phyloP scores from a whole-genome alignment of 129 eudicot species.

The Pseudognaphalium luteoalbum region DNA sequence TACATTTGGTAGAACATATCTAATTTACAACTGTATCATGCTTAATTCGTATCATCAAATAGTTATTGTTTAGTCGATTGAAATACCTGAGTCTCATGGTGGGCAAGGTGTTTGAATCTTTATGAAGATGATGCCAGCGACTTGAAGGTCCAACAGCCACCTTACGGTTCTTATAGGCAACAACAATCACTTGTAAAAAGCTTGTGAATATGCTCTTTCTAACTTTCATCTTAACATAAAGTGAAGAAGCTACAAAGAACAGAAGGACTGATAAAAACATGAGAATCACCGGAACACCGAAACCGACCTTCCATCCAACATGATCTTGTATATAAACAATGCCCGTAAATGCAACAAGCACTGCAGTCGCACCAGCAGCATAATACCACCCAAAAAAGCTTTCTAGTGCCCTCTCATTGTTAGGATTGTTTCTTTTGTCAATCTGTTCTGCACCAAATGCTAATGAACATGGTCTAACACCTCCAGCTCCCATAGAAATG shows the following conservation, averaged over 20 bases:
- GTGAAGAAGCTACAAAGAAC: conserved; percentile 57
- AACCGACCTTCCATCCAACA: conserved; percentile 68
- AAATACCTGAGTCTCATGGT: conserved; percentile 27
- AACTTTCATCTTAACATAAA: conserved; percentile 46
- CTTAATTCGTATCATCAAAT: not conserved
- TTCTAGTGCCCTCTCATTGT: conserved; percentile 48
- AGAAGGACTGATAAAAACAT: conserved; percentile 53
- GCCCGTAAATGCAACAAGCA: conserved; percentile 57
- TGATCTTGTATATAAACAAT: conserved; percentile 75
- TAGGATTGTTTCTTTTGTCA: conserved; percentile 35
- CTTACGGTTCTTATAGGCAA: conserved; percentile 39
- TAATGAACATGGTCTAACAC: conserved; percentile 71
- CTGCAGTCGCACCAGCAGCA: conserved; percentile 45
- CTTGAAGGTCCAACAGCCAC: not conserved
- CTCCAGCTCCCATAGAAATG: conserved; percentile 85
- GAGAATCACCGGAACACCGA: conserved; percentile 60
- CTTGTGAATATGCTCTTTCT: conserved; percentile 32
- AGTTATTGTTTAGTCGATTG: not conserved
- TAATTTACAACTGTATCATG: not conserved
- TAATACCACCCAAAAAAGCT: conserved; percentile 73
- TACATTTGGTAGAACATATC: not conserved
- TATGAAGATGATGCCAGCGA: conserved; percentile 8
- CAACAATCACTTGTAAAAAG: conserved; percentile 38
- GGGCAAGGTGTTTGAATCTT: not conserved
- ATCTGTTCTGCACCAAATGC: conserved; percentile 79